These are phyloP conservation scores for Curvularia lunata DNA, from an alignment of 2,329 filamentous ascomycete genomes.

Conservation along the genomic window DNA sequence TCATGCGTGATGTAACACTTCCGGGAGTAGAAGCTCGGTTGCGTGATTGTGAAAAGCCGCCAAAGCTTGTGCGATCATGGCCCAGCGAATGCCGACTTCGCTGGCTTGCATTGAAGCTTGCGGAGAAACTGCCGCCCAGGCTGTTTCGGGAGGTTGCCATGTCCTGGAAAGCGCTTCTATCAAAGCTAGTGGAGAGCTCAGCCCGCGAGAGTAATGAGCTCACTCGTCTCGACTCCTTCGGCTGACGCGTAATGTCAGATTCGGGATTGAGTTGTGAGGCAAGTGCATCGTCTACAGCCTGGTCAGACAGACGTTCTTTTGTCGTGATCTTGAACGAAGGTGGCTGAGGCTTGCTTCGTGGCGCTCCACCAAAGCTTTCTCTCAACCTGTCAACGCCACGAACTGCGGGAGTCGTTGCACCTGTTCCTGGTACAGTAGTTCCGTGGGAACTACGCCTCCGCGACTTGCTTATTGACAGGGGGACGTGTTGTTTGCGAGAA, in stretches of 20 bases:
- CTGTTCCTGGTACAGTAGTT: conserved; percentile 67
- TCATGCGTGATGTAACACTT: conserved; percentile 48
- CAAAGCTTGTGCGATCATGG: conserved; percentile 68
- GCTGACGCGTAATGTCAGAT: conserved; percentile 57
- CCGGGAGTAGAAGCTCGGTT: conserved; percentile 65
- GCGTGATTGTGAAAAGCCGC: conserved; percentile 49
- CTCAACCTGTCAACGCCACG: conserved; percentile 68
- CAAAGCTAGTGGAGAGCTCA: conserved; percentile 84
- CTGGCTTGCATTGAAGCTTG: conserved; percentile 57
- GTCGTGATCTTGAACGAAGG: conserved; percentile 48
- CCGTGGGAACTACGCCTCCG: conserved; percentile 68
- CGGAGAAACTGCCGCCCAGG: conserved; percentile 50
- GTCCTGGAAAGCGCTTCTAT: conserved; percentile 80
- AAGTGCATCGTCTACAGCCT: conserved; percentile 56
- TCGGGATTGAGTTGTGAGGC: conserved; percentile 59
- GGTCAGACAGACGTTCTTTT: conserved; percentile 44
- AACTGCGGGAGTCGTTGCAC: conserved; percentile 74
- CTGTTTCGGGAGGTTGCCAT: conserved; percentile 59
- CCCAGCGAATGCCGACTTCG: conserved; percentile 78
- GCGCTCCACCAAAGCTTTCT: conserved; percentile 73
- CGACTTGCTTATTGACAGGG: conserved; percentile 53
- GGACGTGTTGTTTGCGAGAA: conserved; percentile 50
- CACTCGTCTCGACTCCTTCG: conserved; percentile 74
- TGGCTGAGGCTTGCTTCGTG: conserved; percentile 53
- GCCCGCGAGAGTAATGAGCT: conserved; percentile 90